Percentiles rank a stretch among this genome's conserved stretches.
Conservation (phyloP, 2,329 filamentous ascomycete genomes). For the Pseudogymnoascus sp. region DNA sequence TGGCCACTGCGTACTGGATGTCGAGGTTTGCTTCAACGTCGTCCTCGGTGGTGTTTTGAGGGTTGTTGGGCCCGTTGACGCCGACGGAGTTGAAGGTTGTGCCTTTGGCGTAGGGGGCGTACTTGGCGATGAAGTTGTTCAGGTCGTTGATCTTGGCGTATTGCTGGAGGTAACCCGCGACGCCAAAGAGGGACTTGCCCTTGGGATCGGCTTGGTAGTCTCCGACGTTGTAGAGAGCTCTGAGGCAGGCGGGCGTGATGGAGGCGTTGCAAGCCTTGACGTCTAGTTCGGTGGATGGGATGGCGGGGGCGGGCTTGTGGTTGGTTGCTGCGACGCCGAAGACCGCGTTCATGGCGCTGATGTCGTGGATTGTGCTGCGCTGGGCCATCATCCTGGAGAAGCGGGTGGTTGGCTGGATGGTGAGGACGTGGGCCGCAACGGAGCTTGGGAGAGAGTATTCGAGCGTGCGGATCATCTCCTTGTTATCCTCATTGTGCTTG, state of each 20-base stretch:
- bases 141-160: slow-evolving; percentile 31
- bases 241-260: slow-evolving; percentile 30
- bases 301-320: neutral
- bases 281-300: slow-evolving; percentile 14
- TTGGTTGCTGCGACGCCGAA: slow-evolving; percentile 11
- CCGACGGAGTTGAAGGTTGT: slow-evolving; percentile 32
- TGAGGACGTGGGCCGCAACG: slow-evolving; percentile 31
- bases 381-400: slow-evolving; percentile 23
- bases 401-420: slow-evolving; percentile 36
- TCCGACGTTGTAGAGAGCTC: slow-evolving; percentile 28
- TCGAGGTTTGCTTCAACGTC: slow-evolving; percentile 45
- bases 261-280: slow-evolving; percentile 25
- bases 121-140: slow-evolving; percentile 37
- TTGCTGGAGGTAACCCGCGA: slow-evolving; percentile 39
- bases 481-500: slow-evolving; percentile 17
- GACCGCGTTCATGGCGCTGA: neutral
- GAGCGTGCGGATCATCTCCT: slow-evolving; percentile 31
- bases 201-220: slow-evolving; percentile 46
- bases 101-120: slow-evolving; percentile 38
- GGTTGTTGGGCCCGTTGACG: slow-evolving; percentile 34
- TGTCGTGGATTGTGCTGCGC: neutral
- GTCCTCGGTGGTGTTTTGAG: slow-evolving; percentile 43
- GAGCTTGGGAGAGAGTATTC: slow-evolving; percentile 33
- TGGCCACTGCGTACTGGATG: slow-evolving; percentile 45
- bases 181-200: slow-evolving; percentile 58